These are phyloP conservation scores for Chrysoporthe deuterocubensis DNA, from an alignment of 2,329 filamentous ascomycete species.

Conservation along the genomic window DNA sequence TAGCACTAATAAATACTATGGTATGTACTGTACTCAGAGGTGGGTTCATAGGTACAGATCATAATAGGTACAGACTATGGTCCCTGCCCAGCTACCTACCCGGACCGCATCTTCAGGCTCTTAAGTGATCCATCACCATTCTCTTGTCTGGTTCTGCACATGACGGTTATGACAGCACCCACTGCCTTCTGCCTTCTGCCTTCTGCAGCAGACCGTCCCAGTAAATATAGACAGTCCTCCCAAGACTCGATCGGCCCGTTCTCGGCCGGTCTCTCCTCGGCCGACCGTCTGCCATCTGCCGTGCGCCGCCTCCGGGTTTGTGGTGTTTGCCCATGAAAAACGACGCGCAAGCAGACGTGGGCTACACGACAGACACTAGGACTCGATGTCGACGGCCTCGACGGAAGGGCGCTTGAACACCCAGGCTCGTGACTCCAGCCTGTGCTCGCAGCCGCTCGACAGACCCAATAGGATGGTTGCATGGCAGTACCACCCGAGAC, in stretches of 20 bases:
- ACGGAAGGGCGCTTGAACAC: neutral
- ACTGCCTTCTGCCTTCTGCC: too few relatives aligned
- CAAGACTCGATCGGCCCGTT: neutral
- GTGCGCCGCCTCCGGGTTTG: neutral
- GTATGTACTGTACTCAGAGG: too few relatives aligned
- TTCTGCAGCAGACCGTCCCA: too few relatives aligned
- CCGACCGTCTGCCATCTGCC: neutral
- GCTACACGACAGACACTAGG: neutral
- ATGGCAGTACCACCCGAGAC: neutral
- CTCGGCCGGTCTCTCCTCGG: neutral
- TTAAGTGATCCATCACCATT: neutral
- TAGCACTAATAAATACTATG: too few relatives aligned
- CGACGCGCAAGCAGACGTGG: neutral
- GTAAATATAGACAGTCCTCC: too few relatives aligned
- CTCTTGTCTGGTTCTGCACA: neutral
- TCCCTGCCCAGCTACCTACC: neutral
- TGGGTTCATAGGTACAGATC: too few relatives aligned
- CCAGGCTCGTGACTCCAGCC: neutral
- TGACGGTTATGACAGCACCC: too few relatives aligned
- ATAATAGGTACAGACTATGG: too few relatives aligned
- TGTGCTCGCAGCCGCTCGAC: neutral
- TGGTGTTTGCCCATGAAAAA: neutral
- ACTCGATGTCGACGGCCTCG: neutral
- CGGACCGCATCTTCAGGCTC: neutral
- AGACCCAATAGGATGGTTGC: neutral